These are phyloP conservation scores for Spirogloea muscicola DNA, from an alignment of 139 green algal species.

Conservation along the genomic window DNA sequence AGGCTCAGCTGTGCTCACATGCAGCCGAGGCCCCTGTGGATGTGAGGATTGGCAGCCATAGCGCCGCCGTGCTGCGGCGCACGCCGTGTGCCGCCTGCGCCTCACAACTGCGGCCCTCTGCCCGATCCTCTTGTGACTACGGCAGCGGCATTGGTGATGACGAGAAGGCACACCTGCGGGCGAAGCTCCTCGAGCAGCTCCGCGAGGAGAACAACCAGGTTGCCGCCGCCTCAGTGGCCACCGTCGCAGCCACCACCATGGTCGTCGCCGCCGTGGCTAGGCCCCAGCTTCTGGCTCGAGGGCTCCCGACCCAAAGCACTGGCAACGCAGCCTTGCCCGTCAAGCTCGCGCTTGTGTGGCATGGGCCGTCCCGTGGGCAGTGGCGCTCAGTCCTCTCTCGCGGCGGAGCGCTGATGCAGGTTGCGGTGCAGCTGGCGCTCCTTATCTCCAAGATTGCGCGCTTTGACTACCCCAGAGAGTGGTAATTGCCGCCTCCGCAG, in stretches of 20 bases:
- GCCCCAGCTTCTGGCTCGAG: not conserved
- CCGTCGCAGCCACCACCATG: not conserved
- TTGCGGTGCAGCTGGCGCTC: slow-evolving; percentile 81
- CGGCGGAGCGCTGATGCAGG: slow-evolving; percentile 52
- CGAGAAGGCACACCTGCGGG: slow-evolving; percentile 75
- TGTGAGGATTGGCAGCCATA: not conserved
- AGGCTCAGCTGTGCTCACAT: not conserved
- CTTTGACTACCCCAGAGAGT: slow-evolving; percentile 77
- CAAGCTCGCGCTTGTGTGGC: too few relatives aligned
- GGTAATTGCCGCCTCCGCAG: slow-evolving; percentile 47
- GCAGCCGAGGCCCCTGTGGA: not conserved
- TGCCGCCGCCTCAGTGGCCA: not conserved
- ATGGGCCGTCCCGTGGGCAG: too few relatives aligned
- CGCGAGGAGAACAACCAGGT: slow-evolving; percentile 79
- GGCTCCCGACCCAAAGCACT: too few relatives aligned
- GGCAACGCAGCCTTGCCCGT: too few relatives aligned
- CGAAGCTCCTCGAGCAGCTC: slow-evolving; percentile 63
- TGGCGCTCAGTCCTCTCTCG: too few relatives aligned
- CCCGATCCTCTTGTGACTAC: not conserved
- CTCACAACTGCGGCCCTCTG: not conserved
- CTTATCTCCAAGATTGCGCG: slow-evolving; percentile 81
- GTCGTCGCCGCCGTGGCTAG: not conserved
- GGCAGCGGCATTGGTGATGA: slow-evolving; percentile 64
- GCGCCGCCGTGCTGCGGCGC: not conserved
- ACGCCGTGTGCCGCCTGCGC: not conserved